Evolutionary conservation across 768 basidiomycete genomes (phyloP), one percentile per base, ranked within the genome.

Genomic region (Trametes cinnabarina): DNA sequence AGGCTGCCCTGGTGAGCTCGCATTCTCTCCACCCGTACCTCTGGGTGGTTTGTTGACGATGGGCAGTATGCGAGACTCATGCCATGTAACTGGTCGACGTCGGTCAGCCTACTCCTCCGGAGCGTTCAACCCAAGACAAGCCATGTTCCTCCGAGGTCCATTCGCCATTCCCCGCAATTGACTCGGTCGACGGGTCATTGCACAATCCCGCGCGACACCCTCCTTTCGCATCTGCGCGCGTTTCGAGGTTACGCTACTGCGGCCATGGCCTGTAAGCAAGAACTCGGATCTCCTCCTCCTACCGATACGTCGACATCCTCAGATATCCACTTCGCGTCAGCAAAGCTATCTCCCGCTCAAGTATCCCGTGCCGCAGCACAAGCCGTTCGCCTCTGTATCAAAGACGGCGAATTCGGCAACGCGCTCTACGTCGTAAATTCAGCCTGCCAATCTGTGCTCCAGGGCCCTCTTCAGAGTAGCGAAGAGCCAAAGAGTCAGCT

Each of bases 11-110:
- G 65, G 67, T 76, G 47, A 58, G 66, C 57, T 40, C 10, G 17
- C 37, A 41, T 25, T 20, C 25, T 4, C 10, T 14, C 3, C 22
- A 11, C 35, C 17, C 47, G 51, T 0, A 26, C 32, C 35, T 19
- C 15, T 28, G 26, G 37, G 40, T 23, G 47, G 23, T 23, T 46
- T 37, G 25, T 20, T 28, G n/a, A 63, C 35, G 44, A 42, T 12
- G 17, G 19, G 58, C 81, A 84, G 78, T 67, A 87, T 86, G 84
- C 81, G 68, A 80, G 68, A 72, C 81, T 77, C 82, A 88, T 89
- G 87, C 85, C 77, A 87, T 86, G 85, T 79, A 80, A 74, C 72
- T 81, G 78, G 80, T 78, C 76, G 62, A 76, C 72, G 66, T 71
- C 77, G 68, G 77, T 82, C 78, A 82, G 75, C 69, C 71, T 74